Base-by-base conservation (phyloP, 768 basidiomycete genomes). In the Pleurotus tuber-regium region DNA sequence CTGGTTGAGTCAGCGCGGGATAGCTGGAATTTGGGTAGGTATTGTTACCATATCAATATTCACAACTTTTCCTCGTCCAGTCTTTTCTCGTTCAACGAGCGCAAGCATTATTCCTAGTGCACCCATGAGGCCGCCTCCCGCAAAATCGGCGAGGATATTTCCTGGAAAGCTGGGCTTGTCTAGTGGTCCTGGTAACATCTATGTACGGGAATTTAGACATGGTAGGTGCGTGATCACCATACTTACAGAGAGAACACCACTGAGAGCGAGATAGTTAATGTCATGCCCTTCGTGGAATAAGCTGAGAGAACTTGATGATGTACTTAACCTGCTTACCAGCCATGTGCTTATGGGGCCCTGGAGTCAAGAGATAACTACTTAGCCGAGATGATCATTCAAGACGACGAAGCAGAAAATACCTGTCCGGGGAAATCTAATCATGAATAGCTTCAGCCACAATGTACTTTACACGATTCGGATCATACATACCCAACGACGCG, bases 61-160 rank as follows among this genome's bases (percentile, higher is more conserved):
- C 36, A 93, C 82, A 10, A 92, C 71, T 63, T 92, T 89, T 5
- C 91, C 90, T 10, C 70, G 75, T 3, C 85, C 85, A 57, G 76
- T 89, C 54, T 66, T 76, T 23, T 68, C 70, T 40, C 89, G 79
- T 56, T 89, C 86, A 26, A 89, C 61, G 10, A 93, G 70, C 0
- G 91, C 90, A 5, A 91, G 73, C 9, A 93, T 73, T 46, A 92
- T 83, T 4, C 89, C 88, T 21, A 82, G 64, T 0, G 78, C 87
- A 54, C 86, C 89, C 54, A 81, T 76, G 24, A 89, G 63, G 5
- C 89, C 89, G 4, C 90, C 90, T 2, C 89, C 90, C 1, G 86
- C 91, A 65, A 92, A 92, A 61, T 92, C 91, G 9, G 83, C 89
- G 4, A 92, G 73, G 11, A 92, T 61, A 59, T 93, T 92, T 35